A percentile compares a stretch with the other conserved stretches of the same genome.
phyloP scores from a whole-genome alignment of 805 yeast genomes.

The Nakazawaea populi region DNA sequence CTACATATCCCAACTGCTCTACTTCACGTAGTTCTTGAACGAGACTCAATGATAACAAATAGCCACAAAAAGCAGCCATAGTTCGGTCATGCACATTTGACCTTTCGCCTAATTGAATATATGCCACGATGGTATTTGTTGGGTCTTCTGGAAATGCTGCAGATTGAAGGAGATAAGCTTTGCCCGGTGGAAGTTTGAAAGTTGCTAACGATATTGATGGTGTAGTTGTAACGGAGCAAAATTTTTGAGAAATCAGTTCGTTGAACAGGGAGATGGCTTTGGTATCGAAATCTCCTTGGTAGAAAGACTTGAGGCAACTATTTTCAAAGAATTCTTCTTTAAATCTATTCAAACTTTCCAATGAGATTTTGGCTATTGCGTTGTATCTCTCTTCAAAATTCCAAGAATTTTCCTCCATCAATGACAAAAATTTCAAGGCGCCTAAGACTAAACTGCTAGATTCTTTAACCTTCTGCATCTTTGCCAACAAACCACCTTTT shows the following conservation, averaged over 20 bases:
- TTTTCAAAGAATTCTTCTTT: slow-evolving; percentile 21
- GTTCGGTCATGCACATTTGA: slow-evolving; percentile 27
- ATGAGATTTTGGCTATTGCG: slow-evolving; percentile 45
- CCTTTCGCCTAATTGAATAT: slow-evolving; percentile 52
- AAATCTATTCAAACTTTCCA: slow-evolving; percentile 26
- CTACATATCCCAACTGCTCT: slow-evolving; percentile 58
- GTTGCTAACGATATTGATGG: slow-evolving; percentile 26
- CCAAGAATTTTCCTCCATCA: slow-evolving; percentile 54
- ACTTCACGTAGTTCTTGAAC: slow-evolving; percentile 44
- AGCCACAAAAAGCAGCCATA: slow-evolving; percentile 41
- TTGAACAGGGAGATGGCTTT: background rate
- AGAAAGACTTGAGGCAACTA: slow-evolving; percentile 31
- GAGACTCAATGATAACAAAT: slow-evolving; percentile 37
- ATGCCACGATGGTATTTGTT: slow-evolving; percentile 45
- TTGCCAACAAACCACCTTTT: slow-evolving; percentile 14
- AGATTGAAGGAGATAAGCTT: slow-evolving; percentile 27
- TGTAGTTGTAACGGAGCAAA: background rate
- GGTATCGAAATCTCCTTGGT: slow-evolving; percentile 43
- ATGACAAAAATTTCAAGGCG: slow-evolving; percentile 41
- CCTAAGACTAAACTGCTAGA: slow-evolving; percentile 43
- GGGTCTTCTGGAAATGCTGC: slow-evolving; percentile 39
- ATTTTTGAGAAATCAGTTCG: background rate
- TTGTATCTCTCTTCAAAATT: slow-evolving; percentile 47
- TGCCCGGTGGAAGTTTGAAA: slow-evolving; percentile 28
- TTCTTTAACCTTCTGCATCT: slow-evolving; percentile 37